Evolutionary conservation across 768 basidiomycete genomes (phyloP).

Genomic region (Lyophyllum atratum): DNA sequence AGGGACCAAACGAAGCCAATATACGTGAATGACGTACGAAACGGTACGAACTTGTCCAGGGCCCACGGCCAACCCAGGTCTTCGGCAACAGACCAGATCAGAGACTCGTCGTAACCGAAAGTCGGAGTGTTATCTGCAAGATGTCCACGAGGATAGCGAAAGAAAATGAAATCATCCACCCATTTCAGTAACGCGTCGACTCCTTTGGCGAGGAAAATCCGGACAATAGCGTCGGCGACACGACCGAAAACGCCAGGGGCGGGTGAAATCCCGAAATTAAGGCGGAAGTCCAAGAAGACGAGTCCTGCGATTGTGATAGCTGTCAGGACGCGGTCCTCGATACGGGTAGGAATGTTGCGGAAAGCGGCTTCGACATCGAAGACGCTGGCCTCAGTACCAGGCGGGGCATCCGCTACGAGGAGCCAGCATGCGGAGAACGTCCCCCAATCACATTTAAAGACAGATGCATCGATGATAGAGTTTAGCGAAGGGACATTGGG

Average conservation of each 20-base stretch:
- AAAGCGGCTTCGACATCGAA: neutral
- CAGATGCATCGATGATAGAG: neutral
- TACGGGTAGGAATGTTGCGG: neutral
- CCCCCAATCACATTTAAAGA: neutral
- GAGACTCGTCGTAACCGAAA: neutral
- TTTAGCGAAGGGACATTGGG: neutral
- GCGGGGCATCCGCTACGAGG: neutral
- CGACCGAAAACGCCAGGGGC: neutral
- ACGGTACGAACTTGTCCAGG: constrained; percentile 26
- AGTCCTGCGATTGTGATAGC: neutral
- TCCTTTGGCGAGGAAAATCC: neutral
- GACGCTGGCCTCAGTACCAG: neutral
- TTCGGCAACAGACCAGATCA: constrained; percentile 23
- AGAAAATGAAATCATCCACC: neutral
- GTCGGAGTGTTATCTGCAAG: neutral
- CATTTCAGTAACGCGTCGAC: neutral
- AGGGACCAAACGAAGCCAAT: constrained; percentile 41
- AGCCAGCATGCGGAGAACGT: neutral
- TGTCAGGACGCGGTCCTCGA: neutral
- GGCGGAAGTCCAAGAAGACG: neutral
- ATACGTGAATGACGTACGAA: constrained; percentile 31
- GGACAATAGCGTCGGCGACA: neutral
- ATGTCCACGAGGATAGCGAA: neutral
- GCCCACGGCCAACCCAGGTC: constrained; percentile 39
- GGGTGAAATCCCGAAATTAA: neutral